phyloP scores from a whole-genome alignment of 768 basidiomycete genomes.

The Coprinopsis sp. region DNA sequence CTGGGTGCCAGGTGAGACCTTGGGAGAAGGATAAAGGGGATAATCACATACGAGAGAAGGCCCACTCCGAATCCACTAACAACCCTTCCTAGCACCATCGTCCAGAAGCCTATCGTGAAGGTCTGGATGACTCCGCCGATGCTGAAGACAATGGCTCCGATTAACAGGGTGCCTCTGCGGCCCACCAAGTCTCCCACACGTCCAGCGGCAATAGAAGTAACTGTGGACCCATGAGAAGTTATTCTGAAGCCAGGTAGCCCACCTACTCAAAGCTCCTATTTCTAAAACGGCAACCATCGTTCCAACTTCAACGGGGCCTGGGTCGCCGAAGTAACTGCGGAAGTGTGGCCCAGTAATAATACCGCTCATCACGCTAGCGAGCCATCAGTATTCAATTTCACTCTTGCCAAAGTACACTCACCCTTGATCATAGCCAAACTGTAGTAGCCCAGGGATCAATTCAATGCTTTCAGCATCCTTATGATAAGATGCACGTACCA shows the following conservation, averaged over 20 bases:
- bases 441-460: too few relatives aligned
- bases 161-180: slow-evolving; percentile 76
- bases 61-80: slow-evolving; percentile 89
- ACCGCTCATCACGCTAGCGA: slow-evolving; percentile 77
- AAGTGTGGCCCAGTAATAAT: slow-evolving; percentile 88
- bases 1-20: slow-evolving; percentile 31
- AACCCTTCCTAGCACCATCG: slow-evolving; percentile 81
- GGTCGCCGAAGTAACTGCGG: slow-evolving; percentile 75
- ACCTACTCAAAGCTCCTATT: slow-evolving; percentile 85
- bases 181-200: slow-evolving; percentile 85
- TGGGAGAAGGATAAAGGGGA: background rate
- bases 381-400: slow-evolving; percentile 4
- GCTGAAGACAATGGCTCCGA: slow-evolving; percentile 80
- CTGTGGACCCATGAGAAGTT: slow-evolving; percentile 31
- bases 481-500: slow-evolving; percentile 42
- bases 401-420: slow-evolving; percentile 26
- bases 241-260: background rate
- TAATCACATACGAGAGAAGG: slow-evolving; percentile 65
- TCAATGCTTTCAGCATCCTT: too few relatives aligned
- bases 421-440: slow-evolving; percentile 92
- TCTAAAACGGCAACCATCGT: slow-evolving; percentile 96
- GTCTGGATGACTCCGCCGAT: slow-evolving; percentile 85
- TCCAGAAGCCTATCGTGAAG: slow-evolving; percentile 69
- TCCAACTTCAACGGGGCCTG: slow-evolving; percentile 70
- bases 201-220: slow-evolving; percentile 86